phyloP scores from a whole-genome alignment of 2,329 filamentous ascomycete genomes.

The Madurella mycetomatis region DNA sequence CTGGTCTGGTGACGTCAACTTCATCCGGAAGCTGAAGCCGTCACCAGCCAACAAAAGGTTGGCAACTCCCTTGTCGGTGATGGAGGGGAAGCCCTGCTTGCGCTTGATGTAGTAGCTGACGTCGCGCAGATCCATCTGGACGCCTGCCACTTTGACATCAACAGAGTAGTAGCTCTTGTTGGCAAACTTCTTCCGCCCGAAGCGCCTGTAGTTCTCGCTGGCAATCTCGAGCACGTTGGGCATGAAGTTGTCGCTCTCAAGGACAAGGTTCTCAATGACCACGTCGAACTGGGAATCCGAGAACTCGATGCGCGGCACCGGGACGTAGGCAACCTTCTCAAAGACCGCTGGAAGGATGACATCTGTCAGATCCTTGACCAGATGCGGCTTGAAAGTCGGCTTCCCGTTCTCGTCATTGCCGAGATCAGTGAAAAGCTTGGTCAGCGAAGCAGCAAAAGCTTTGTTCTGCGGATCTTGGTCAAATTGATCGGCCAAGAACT shows the following conservation, averaged over 20 bases:
- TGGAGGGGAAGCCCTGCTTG: constrained; percentile 85
- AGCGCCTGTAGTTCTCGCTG: constrained; percentile 91
- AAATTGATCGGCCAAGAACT: constrained; percentile 85
- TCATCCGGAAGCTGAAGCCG: constrained; percentile 88
- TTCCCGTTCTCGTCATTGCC: constrained; percentile 83
- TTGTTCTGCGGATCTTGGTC: constrained; percentile 84
- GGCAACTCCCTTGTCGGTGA: constrained; percentile 83
- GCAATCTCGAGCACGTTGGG: constrained; percentile 86
- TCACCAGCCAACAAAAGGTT: constrained; percentile 84
- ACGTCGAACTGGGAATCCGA: constrained; percentile 79
- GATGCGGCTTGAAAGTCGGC: constrained; percentile 83
- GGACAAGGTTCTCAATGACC: constrained; percentile 87
- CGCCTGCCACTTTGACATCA: constrained; percentile 79
- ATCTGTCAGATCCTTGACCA: constrained; percentile 82
- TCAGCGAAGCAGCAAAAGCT: constrained; percentile 67
- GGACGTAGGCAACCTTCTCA: constrained; percentile 82
- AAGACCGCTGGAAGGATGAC: constrained; percentile 81
- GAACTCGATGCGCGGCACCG: constrained; percentile 91
- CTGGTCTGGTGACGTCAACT: constrained; percentile 74
- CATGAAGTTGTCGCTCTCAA: constrained; percentile 95
- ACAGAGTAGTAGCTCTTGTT: constrained; percentile 76
- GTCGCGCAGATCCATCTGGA: constrained; percentile 88
- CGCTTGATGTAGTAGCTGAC: constrained; percentile 93
- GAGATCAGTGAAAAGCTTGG: constrained; percentile 83
- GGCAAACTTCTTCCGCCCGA: constrained; percentile 81